Base-by-base conservation (phyloP, 2,329 filamentous ascomycete genomes). In the Coleophoma crateriformis region DNA sequence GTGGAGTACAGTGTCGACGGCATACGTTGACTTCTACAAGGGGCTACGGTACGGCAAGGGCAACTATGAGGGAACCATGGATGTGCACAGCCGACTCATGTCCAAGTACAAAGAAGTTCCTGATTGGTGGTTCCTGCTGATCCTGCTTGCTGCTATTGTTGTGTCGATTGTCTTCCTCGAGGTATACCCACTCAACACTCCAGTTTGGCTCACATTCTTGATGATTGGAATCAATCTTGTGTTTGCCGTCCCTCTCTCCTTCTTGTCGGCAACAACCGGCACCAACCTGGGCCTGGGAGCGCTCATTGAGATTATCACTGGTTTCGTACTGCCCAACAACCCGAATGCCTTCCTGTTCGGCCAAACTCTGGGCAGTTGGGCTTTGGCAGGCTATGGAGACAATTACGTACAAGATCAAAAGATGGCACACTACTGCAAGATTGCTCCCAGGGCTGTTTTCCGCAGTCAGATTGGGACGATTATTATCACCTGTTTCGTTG, bases 91-190 rank as follows among this genome's bases (percentile, higher is more conserved):
- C 2, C 61, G 68, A 0, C 59, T 72, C 1, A 75, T 77, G 72
- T 55, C 63, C 4, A 63, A 60, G 2, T 76, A 75, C 51, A 60
- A 63, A 0, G 74, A 76, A 43, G 71, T 76, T 0, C 73, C 74
- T 0, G 73, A 75, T 49, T 77, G 73, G 73, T 77, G 71, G 74
- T 74, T 72, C 56, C 55, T 73, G 6, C 33, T 67, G 33, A 71
- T 74, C 39, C 62, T 73, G 4, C 51, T 63, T 17, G 52, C 34
- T 39, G 61, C 66, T 47, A 61, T 69, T 48, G 56, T 68, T 20
- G 62, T 69, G 17, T 62, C 65, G 5, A 59, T 68, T 38, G 53
- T 69, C 46, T 59, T 64, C 43, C 56, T 68, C 37, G 39, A 47
- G 41, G 46, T 53, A 14, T 53, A 27, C 32, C 44, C 35, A 15